Conservation (phyloP, 1,139 yeast species). For the Magnusiomyces ingens region DNA sequence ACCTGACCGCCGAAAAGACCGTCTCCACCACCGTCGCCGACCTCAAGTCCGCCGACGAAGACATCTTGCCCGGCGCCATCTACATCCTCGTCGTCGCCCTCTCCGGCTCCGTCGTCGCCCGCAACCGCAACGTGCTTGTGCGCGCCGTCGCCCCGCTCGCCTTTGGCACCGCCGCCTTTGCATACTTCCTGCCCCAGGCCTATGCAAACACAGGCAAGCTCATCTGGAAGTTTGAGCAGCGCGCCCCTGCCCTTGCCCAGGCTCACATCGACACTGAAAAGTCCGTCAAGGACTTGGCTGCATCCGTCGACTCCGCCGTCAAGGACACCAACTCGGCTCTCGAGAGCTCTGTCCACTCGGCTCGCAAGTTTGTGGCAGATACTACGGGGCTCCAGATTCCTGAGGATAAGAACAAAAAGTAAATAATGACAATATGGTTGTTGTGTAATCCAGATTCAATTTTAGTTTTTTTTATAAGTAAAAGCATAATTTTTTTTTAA, state of each 20-base stretch:
- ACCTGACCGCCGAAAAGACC: constrained; percentile 56
- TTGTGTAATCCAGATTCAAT: background rate
- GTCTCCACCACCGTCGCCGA: constrained; percentile 61
- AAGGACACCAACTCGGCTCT: constrained; percentile 33
- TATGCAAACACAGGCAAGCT: constrained; percentile 56
- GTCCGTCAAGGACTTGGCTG: constrained; percentile 44
- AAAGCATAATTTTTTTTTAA: too few relatives aligned
- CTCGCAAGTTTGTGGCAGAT: constrained; percentile 47
- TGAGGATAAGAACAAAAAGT: constrained; percentile 36
- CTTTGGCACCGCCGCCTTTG: constrained; percentile 65
- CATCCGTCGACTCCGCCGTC: constrained; percentile 39
- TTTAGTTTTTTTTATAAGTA: too few relatives aligned
- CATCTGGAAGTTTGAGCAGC: constrained; percentile 60
- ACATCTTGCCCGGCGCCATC: constrained; percentile 65
- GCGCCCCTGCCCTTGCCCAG: constrained; percentile 59
- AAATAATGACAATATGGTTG: constrained; percentile 1
- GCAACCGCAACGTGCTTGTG: constrained; percentile 57
- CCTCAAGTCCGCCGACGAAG: constrained; percentile 67
- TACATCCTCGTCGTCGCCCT: constrained; percentile 70
- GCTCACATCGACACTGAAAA: constrained; percentile 49
- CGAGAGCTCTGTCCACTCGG: constrained; percentile 37
- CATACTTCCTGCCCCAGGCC: constrained; percentile 71
- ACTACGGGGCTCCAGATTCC: constrained; percentile 65
- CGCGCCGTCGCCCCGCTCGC: constrained; percentile 57
- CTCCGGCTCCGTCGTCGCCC: constrained; percentile 73